Evolutionary conservation across 305 asterid species (phyloP).

Genomic region (Solanum hybrid): DNA sequence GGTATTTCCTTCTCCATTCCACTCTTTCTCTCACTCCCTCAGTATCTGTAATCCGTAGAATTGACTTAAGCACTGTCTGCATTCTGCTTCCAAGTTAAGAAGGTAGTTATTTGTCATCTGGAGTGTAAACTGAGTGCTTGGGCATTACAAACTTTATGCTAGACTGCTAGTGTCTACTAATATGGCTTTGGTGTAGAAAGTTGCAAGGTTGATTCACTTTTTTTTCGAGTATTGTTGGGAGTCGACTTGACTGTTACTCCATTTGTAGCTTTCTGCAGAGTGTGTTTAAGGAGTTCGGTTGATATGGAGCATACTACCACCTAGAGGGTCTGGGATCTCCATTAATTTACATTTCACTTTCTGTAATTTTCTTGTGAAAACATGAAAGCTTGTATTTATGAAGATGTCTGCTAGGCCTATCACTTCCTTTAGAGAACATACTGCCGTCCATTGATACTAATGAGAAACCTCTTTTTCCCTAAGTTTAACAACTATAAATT

Average conservation of each 20-base stretch:
- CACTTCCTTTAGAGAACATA: not conserved
- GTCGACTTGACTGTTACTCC: not conserved
- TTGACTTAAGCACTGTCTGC: not conserved
- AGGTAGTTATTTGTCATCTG: not conserved
- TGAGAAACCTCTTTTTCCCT: not conserved
- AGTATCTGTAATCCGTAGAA: not conserved
- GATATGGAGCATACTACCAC: not conserved
- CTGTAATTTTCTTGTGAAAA: not conserved
- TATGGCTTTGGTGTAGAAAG: not conserved
- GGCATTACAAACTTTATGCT: not conserved
- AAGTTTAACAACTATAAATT: not conserved
- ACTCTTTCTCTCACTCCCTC: not conserved
- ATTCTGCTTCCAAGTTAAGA: not conserved
- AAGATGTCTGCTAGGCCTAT: not conserved
- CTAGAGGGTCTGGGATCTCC: not conserved
- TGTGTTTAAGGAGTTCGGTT: not conserved
- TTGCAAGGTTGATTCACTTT: not conserved
- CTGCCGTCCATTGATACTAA: not conserved
- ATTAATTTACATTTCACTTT: not conserved
- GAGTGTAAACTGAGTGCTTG: not conserved
- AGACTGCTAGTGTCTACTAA: not conserved
- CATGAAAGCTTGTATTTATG: not conserved
- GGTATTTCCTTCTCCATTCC: slow-evolving; percentile 32
- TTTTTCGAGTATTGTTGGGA: not conserved
- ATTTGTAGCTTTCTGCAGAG: not conserved